Percentiles rank a stretch among this genome's conserved stretches.
phyloP scores from a whole-genome alignment of 495 filamentous ascomycete species.

The Tuber microsphaerosporum region DNA sequence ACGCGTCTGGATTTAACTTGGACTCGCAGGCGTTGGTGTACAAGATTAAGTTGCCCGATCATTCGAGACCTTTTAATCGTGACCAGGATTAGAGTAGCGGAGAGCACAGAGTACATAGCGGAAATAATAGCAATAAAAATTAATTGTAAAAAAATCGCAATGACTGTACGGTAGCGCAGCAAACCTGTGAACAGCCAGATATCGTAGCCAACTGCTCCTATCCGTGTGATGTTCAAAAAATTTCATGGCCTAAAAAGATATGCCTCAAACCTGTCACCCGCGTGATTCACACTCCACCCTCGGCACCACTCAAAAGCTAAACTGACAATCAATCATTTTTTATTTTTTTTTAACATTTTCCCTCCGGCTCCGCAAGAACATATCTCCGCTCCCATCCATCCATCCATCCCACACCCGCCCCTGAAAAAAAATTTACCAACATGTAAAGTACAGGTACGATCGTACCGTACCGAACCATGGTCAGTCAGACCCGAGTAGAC shows the following conservation, averaged over 20 bases:
- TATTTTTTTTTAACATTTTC: neutral
- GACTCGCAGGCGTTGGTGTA: constrained; percentile 69
- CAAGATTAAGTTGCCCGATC: constrained; percentile 54
- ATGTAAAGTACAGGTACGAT: too few species aligned
- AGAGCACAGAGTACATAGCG: neutral
- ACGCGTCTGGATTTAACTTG: constrained; percentile 57
- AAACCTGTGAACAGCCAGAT: neutral
- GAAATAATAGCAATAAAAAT: neutral
- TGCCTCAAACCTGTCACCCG: neutral
- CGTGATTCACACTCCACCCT: neutral
- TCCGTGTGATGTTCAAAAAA: neutral
- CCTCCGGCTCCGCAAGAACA: neutral
- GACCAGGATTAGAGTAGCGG: neutral
- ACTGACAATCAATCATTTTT: neutral
- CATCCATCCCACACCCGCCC: too few species aligned
- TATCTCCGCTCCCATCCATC: neutral
- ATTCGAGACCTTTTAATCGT: constrained; percentile 18
- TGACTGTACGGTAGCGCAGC: neutral
- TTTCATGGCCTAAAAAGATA: neutral
- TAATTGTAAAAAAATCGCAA: neutral
- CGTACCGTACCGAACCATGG: neutral
- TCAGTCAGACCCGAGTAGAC: neutral
- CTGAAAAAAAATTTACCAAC: neutral
- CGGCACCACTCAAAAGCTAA: neutral
- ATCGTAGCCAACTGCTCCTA: neutral